A percentile compares a stretch with the other conserved stretches of the same genome.
Evolutionary conservation across 2,329 filamentous ascomycete species (phyloP).

Genomic region (Aspergillus sp.): DNA sequence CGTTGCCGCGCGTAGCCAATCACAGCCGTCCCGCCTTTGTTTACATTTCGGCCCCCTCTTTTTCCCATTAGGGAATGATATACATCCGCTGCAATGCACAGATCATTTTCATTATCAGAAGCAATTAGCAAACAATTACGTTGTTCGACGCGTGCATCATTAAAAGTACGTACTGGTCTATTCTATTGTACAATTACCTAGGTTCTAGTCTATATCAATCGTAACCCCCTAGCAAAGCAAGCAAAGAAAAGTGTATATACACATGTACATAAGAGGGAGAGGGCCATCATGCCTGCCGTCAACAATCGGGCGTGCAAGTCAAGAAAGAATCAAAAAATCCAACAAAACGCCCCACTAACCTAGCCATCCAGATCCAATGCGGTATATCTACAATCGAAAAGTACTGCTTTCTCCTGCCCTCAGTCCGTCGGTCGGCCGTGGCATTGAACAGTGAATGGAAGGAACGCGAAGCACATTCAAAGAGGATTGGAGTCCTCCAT

Average conservation of each 20-base stretch:
- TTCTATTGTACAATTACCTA: slow-evolving; percentile 10
- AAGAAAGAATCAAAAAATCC: slow-evolving; percentile 9
- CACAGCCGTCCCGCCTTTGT: slow-evolving; percentile 15
- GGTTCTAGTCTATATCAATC: slow-evolving; percentile 8
- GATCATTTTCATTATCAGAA: no score
- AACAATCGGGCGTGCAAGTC: slow-evolving; percentile 4
- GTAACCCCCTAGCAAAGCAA: neutral
- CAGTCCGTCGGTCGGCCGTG: neutral
- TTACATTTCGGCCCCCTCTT: slow-evolving; percentile 19
- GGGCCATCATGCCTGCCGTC: slow-evolving; percentile 9
- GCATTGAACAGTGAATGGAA: neutral
- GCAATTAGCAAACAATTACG: no score
- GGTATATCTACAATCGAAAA: slow-evolving; percentile 17
- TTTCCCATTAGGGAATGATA: neutral
- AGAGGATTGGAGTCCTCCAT: slow-evolving; percentile 23
- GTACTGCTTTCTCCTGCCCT: slow-evolving; percentile 4
- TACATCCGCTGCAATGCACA: neutral
- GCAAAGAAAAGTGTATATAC: slow-evolving; percentile 10
- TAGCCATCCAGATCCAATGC: slow-evolving; percentile 24
- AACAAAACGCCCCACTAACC: slow-evolving; percentile 12
- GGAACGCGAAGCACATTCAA: slow-evolving; percentile 4
- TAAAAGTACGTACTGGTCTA: neutral
- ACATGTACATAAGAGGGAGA: slow-evolving; percentile 2
- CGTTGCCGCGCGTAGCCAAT: slow-evolving; percentile 10
- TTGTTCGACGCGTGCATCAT: no score